phyloP scores from a whole-genome alignment of 768 basidiomycete genomes.

The Tricholoma furcatifolium region DNA sequence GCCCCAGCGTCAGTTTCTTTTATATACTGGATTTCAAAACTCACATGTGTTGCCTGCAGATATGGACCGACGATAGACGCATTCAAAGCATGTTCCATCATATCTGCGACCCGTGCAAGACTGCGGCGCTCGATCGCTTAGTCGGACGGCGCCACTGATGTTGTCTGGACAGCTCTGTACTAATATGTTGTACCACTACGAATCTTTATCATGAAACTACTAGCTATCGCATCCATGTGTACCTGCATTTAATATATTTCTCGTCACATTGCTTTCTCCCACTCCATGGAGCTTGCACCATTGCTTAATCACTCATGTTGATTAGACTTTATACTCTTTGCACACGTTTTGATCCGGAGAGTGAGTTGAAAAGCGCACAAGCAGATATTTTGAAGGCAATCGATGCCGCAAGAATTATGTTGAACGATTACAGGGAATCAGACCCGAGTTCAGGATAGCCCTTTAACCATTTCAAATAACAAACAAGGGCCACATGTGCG shows the following conservation, averaged over 20 bases:
- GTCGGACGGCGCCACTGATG: conserved; percentile 10
- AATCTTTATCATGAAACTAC: background rate
- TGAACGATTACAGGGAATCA: background rate
- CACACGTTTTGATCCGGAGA: too few relatives aligned
- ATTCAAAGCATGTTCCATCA: conserved; percentile 68
- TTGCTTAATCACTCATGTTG: background rate
- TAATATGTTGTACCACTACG: conserved; percentile 7
- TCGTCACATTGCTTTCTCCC: background rate
- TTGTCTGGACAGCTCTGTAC: background rate
- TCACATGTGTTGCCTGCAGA: conserved; percentile 23
- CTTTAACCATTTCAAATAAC: too few relatives aligned
- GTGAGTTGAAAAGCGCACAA: too few relatives aligned
- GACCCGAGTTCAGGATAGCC: background rate
- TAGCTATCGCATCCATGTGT: background rate
- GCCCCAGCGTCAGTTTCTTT: conserved; percentile 34
- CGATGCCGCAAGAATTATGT: background rate
- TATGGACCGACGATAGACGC: conserved; percentile 45
- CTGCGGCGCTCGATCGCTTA: conserved; percentile 30
- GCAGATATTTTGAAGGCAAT: too few relatives aligned
- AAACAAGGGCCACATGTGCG: background rate
- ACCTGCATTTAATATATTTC: background rate
- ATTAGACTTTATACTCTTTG: background rate
- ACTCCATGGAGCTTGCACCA: background rate
- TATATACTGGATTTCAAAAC: background rate
- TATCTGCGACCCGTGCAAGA: conserved; percentile 57